Evolutionary conservation across 2,329 filamentous ascomycete species (phyloP).

Genomic region (Lasiodiplodia sp.): DNA sequence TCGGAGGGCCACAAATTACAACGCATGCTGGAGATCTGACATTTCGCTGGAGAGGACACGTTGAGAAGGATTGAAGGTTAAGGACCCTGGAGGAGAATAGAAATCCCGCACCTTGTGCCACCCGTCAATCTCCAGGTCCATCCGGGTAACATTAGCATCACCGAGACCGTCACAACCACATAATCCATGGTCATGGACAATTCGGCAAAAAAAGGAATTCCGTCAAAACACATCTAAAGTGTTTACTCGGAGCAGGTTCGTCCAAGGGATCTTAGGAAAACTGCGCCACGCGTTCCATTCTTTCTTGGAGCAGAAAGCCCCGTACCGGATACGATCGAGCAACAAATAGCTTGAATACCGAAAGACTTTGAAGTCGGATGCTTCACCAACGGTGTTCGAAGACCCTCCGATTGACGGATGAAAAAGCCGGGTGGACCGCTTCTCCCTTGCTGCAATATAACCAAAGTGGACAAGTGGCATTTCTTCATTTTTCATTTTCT

Average conservation of each 20-base stretch:
- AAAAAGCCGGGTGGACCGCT: too few species aligned
- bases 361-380: too few species aligned
- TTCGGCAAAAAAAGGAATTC: not conserved
- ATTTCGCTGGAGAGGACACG: not conserved
- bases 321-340: not conserved
- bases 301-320: not conserved
- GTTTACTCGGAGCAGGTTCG: not conserved
- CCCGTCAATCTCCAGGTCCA: too few species aligned
- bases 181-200: not conserved
- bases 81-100: not conserved
- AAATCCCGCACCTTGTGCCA: not conserved
- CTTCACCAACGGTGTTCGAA: not conserved
- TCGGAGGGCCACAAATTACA: not conserved
- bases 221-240: not conserved
- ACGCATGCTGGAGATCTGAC: constrained; percentile 1
- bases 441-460: too few species aligned
- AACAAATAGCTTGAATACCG: not conserved
- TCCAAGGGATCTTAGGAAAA: not conserved
- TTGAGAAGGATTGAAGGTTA: not conserved
- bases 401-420: too few species aligned
- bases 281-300: not conserved
- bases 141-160: not conserved
- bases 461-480: too few species aligned
- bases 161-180: not conserved
- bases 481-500: too few species aligned